phyloP scores from a whole-genome alignment of 139 green algal genomes.

The Tetradesmus obliquus region DNA sequence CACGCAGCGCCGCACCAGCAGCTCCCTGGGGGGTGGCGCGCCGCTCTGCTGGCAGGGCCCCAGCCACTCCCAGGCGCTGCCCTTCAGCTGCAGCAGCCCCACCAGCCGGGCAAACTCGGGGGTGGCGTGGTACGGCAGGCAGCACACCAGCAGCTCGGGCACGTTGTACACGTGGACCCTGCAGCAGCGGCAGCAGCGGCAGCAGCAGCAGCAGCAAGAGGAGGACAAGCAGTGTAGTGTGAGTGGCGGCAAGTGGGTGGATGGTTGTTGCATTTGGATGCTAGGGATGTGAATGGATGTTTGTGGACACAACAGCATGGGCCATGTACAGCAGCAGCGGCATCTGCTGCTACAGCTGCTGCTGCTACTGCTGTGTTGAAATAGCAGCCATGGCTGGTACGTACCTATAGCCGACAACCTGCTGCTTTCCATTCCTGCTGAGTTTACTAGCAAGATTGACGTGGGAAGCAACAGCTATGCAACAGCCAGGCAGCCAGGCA shows the following conservation, averaged over 20 bases:
- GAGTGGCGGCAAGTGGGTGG: too few species aligned
- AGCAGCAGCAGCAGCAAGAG: background rate
- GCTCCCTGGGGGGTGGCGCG: conserved; percentile 70
- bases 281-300: background rate
- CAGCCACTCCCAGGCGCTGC: conserved; percentile 75
- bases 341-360: too few species aligned
- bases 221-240: background rate
- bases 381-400: too few species aligned
- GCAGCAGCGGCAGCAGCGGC: conserved; percentile 41
- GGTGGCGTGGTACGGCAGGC: conserved; percentile 91
- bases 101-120: conserved; percentile 93
- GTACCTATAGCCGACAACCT: background rate
- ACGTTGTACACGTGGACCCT: conserved; percentile 89
- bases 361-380: too few species aligned
- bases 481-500: background rate
- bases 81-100: conserved; percentile 71
- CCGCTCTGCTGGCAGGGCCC: conserved; percentile 73
- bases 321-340: too few species aligned
- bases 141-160: conserved; percentile 73
- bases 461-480: background rate
- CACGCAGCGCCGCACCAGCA: conserved; percentile 75
- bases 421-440: too few species aligned
- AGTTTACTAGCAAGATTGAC: background rate
- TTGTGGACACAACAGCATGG: too few species aligned
- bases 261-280: background rate